phyloP scores from a whole-genome alignment of 208 protist genomes.

The Wallacemonas sp. region DNA sequence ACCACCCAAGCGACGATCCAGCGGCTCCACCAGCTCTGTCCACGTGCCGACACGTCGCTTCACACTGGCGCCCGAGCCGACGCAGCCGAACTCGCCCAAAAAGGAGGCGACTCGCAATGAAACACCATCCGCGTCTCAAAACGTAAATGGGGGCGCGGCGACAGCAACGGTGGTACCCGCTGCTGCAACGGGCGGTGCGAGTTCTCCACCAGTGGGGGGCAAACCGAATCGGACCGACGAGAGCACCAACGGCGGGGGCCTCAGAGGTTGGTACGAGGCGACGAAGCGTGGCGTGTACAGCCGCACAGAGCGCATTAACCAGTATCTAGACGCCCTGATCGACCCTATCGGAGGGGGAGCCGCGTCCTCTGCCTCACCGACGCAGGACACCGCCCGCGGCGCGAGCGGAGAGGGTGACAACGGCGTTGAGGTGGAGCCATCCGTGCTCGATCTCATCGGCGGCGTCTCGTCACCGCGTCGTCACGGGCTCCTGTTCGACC shows the following conservation, averaged over 20 bases:
- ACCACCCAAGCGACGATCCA: background rate
- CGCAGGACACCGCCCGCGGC: background rate
- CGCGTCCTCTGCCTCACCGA: slow-evolving; percentile 1
- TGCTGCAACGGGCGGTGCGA: background rate
- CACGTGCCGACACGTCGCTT: background rate
- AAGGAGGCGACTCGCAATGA: too few relatives aligned
- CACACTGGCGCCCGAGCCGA: background rate
- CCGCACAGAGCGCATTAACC: slow-evolving; percentile 13
- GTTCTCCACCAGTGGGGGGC: background rate
- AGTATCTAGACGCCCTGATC: slow-evolving; percentile 33
- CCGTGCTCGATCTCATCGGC: background rate
- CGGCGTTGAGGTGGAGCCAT: background rate
- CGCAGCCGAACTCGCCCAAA: too few relatives aligned
- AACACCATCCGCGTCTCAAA: too few relatives aligned
- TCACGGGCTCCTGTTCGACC: background rate
- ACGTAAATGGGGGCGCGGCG: background rate
- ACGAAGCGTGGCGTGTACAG: slow-evolving; percentile 7
- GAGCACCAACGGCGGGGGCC: background rate
- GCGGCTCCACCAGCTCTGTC: background rate
- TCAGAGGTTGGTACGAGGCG: slow-evolving; percentile 19
- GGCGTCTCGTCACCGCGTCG: background rate
- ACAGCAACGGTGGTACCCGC: background rate
- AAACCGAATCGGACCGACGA: background rate
- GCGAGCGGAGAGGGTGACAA: background rate
- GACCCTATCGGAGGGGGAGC: slow-evolving; percentile 19